Evolutionary conservation across 2,329 filamentous ascomycete species (phyloP).

Genomic region (Cladophialophora immunda): DNA sequence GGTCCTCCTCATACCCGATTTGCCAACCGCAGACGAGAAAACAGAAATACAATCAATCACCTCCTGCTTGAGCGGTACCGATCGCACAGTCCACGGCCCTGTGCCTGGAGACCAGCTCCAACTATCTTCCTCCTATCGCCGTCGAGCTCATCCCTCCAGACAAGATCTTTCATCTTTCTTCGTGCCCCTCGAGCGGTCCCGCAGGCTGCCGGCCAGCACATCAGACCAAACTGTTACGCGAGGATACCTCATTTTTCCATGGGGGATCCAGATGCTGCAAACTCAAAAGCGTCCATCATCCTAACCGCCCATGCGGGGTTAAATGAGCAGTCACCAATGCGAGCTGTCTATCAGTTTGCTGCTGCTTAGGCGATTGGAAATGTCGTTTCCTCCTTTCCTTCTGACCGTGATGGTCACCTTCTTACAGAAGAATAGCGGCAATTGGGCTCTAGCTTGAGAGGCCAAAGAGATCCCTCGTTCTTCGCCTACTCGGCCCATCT

Average conservation of each 20-base stretch:
- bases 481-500: slow-evolving; percentile 17
- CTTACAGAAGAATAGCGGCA: slow-evolving; percentile 7
- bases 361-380: slow-evolving; percentile 8
- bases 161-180: not conserved
- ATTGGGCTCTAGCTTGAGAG: not conserved
- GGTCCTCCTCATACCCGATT: not conserved
- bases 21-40: not conserved
- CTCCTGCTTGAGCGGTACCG: slow-evolving; percentile 16
- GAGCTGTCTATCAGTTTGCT: slow-evolving; percentile 2
- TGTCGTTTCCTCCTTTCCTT: slow-evolving; percentile 1
- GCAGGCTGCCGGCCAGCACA: slow-evolving; percentile 13
- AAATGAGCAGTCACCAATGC: slow-evolving; percentile 19
- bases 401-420: slow-evolving; percentile 15
- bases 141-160: slow-evolving; percentile 3
- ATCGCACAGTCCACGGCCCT: slow-evolving; percentile 8
- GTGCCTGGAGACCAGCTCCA: slow-evolving; percentile 6
- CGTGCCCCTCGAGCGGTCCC: slow-evolving; percentile 13
- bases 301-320: slow-evolving; percentile 19
- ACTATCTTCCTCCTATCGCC: slow-evolving; percentile 4
- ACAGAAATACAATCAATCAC: slow-evolving; percentile 7
- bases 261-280: not conserved
- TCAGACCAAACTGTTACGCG: slow-evolving; percentile 14
- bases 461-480: not conserved
- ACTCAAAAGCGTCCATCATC: slow-evolving; percentile 4
- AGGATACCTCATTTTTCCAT: not conserved